phyloP scores from a whole-genome alignment of 768 basidiomycete species.

The Lactarius psammicola region DNA sequence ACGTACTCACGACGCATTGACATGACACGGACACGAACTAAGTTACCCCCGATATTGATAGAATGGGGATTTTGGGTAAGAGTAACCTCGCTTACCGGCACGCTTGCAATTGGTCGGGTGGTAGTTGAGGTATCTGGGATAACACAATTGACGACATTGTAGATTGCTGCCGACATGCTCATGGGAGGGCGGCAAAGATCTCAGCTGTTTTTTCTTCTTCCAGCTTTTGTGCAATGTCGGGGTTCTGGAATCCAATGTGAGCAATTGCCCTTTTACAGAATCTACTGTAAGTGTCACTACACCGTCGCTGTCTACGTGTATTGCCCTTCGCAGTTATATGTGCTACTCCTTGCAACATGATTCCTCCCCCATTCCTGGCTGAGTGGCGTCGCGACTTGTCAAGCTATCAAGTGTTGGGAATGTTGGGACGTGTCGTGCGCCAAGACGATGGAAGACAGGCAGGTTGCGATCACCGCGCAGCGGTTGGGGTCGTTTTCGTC shows the following conservation, averaged over 20 bases:
- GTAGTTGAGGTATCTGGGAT: neutral
- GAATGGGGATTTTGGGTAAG: neutral
- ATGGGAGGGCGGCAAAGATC: slow-evolving; percentile 49
- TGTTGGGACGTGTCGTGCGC: too few species aligned
- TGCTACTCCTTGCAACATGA: neutral
- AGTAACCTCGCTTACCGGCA: neutral
- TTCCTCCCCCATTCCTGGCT: too few species aligned
- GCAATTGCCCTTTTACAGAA: slow-evolving; percentile 45
- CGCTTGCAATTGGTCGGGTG: neutral
- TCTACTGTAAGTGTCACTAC: slow-evolving; percentile 46
- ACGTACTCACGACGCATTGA: neutral
- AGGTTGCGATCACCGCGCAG: neutral
- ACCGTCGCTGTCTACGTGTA: slow-evolving; percentile 35
- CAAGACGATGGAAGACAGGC: too few species aligned
- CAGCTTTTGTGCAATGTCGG: too few species aligned
- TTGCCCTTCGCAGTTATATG: neutral
- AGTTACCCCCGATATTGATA: neutral
- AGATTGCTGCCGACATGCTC: slow-evolving; percentile 40
- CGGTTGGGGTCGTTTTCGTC: neutral
- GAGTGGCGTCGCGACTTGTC: too few species aligned
- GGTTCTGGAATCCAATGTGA: slow-evolving; percentile 34
- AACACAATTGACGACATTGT: neutral
- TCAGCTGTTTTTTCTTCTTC: slow-evolving; percentile 34
- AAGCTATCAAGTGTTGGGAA: too few species aligned
- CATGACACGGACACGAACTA: neutral